Evolutionary conservation across 2,329 filamentous ascomycete genomes (phyloP).

Genomic region (Pseudofabraea citricarpa): DNA sequence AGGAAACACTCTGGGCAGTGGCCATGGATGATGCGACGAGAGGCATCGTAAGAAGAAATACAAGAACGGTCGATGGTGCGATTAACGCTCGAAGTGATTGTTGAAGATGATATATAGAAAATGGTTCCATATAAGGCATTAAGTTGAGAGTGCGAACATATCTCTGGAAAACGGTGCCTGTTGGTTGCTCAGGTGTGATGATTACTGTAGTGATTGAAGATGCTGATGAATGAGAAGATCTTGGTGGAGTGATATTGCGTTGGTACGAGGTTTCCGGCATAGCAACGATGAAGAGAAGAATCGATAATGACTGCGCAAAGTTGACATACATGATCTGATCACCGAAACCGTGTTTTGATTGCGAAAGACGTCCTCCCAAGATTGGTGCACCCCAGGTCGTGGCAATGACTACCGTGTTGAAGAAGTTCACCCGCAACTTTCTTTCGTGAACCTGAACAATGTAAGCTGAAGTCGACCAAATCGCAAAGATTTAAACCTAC

Average conservation of each 20-base stretch:
- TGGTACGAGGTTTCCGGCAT: constrained; percentile 50
- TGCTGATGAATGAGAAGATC: background rate
- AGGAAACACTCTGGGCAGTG: constrained; percentile 38
- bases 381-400: constrained; percentile 51
- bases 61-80: constrained; percentile 44
- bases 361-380: constrained; percentile 45
- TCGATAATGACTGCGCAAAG: constrained; percentile 40
- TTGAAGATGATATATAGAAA: constrained; percentile 26
- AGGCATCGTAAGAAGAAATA: constrained; percentile 40
- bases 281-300: constrained; percentile 42
- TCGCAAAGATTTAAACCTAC: no score
- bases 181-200: background rate
- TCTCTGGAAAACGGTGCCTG: constrained; percentile 5
- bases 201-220: constrained; percentile 6
- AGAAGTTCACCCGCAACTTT: constrained; percentile 37
- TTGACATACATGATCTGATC: constrained; percentile 48
- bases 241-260: constrained; percentile 25
- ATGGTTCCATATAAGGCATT: constrained; percentile 8
- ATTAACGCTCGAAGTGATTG: constrained; percentile 39
- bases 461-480: no score
- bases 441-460: constrained; percentile 51
- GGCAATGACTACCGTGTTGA: constrained; percentile 38
- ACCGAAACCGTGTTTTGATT: constrained; percentile 34
- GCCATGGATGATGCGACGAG: constrained; percentile 44
- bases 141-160: constrained; percentile 14